These are phyloP conservation scores for Conoideocrella luteorostrata DNA, from an alignment of 2,329 filamentous ascomycete genomes.

Conservation along the genomic window DNA sequence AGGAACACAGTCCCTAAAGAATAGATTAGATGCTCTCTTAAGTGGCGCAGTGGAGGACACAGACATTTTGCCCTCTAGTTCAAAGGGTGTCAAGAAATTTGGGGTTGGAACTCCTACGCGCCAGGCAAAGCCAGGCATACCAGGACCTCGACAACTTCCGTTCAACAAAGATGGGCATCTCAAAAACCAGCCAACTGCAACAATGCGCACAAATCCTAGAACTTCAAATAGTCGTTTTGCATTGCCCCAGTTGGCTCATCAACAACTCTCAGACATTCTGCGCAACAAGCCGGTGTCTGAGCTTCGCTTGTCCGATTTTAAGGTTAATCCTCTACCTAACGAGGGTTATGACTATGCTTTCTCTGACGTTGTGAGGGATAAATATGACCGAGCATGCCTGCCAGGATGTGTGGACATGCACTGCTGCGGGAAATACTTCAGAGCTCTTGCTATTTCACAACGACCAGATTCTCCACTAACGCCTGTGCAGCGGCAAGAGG, in stretches of 20 bases:
- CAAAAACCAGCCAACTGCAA: conserved; percentile 9
- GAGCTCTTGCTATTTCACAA: conserved; percentile 54
- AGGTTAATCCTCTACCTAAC: conserved; percentile 68
- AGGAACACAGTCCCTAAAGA: conserved; percentile 13
- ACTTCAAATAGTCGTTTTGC: neutral
- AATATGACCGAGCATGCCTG: conserved; percentile 61
- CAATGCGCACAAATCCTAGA: neutral
- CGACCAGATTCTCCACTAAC: conserved; percentile 34
- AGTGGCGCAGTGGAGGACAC: conserved; percentile 15
- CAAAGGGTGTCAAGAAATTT: too few species aligned
- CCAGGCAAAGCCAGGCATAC: conserved; percentile 22
- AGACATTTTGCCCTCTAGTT: too few species aligned
- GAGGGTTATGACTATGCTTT: conserved; percentile 68
- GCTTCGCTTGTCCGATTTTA: conserved; percentile 68
- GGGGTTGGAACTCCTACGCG: neutral
- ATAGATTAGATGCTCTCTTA: conserved; percentile 27
- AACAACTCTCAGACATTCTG: conserved; percentile 29
- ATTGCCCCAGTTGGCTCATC: neutral
- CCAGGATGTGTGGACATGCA: conserved; percentile 67
- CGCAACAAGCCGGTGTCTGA: conserved; percentile 51
- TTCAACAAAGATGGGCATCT: conserved; percentile 23
- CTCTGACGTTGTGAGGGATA: conserved; percentile 65
- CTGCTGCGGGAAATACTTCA: conserved; percentile 71
- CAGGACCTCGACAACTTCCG: conserved; percentile 36
- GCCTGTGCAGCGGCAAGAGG: conserved; percentile 29